phyloP scores from a whole-genome alignment of 2,329 filamentous ascomycete genomes.

The Aspergillus quadricinctus region DNA sequence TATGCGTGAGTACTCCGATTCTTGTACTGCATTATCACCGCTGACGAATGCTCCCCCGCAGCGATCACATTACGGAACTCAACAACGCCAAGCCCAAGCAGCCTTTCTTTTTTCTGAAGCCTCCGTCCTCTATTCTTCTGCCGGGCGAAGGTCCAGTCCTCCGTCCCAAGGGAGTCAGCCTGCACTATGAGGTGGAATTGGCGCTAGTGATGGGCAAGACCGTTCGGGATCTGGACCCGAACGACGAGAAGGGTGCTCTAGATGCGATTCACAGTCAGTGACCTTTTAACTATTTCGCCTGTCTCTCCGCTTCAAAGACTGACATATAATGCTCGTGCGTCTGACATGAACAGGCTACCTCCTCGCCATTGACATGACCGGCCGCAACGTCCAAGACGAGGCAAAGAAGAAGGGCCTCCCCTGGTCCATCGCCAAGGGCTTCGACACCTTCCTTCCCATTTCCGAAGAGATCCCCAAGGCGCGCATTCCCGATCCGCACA shows the following conservation, averaged over 20 bases:
- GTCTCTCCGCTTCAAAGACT: too few relatives aligned
- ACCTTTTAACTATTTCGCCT: too few relatives aligned
- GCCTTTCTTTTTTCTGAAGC: conserved; percentile 99
- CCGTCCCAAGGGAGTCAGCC: conserved; percentile 72
- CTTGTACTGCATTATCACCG: neutral
- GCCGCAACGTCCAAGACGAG: conserved; percentile 89
- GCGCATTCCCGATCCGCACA: conserved; percentile 78
- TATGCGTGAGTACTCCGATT: conserved; percentile 66
- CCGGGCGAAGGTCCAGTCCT: conserved; percentile 75
- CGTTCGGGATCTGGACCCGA: conserved; percentile 67
- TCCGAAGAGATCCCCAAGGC: conserved; percentile 75
- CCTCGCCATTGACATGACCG: conserved; percentile 95
- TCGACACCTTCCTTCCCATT: conserved; percentile 93
- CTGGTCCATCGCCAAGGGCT: conserved; percentile 95
- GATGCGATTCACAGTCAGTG: conserved; percentile 71
- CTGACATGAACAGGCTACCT: conserved; percentile 66
- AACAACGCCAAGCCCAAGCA: conserved; percentile 84
- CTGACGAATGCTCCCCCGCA: conserved; percentile 33
- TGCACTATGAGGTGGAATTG: conserved; percentile 95
- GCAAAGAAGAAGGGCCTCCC: conserved; percentile 95
- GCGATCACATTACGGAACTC: conserved; percentile 90
- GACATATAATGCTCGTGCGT: too few relatives aligned
- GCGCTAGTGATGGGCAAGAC: conserved; percentile 82
- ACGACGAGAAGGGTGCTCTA: conserved; percentile 71
- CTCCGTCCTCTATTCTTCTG: conserved; percentile 76